phyloP scores from a whole-genome alignment of 257 asterid species.

The Scutellaria barbata region DNA sequence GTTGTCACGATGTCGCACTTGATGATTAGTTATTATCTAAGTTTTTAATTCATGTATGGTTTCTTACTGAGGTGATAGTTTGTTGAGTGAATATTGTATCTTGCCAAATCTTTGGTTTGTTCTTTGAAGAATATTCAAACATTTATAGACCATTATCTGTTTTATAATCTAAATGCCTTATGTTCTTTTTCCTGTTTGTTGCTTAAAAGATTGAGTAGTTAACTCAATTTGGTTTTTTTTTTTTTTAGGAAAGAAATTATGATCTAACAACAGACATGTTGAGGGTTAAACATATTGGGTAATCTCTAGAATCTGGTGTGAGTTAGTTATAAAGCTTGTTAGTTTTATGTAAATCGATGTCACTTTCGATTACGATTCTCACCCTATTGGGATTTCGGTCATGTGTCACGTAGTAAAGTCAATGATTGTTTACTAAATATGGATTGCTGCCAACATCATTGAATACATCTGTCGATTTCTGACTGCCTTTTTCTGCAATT shows the following conservation, averaged over 20 bases:
- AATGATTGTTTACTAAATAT: slow-evolving; percentile 16
- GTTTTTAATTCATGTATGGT: neutral
- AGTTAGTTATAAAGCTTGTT: slow-evolving; percentile 8
- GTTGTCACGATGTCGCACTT: slow-evolving; percentile 8
- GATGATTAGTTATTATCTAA: neutral
- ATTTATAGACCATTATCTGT: slow-evolving; percentile 13
- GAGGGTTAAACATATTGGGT: slow-evolving; percentile 16
- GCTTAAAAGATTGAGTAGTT: neutral
- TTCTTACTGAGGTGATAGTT: neutral
- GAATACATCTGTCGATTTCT: neutral
- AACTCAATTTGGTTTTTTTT: neutral
- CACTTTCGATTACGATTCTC: neutral
- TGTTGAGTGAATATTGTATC: neutral
- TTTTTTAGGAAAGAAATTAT: neutral
- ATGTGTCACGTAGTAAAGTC: slow-evolving; percentile 10
- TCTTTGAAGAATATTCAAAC: slow-evolving; percentile 14
- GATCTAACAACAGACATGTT: neutral
- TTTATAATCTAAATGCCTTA: neutral
- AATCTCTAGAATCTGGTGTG: neutral
- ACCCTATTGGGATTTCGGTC: slow-evolving; percentile 14
- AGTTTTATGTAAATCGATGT: neutral
- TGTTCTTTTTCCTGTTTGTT: neutral
- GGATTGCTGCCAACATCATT: slow-evolving; percentile 2
- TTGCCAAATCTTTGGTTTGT: neutral
- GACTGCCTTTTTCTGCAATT: slow-evolving; percentile 9